Percentiles rank a stretch among this genome's conserved stretches.
Conservation (phyloP, 371 early-diverging fungal species). For the Zancudomyces culisetae region DNA sequence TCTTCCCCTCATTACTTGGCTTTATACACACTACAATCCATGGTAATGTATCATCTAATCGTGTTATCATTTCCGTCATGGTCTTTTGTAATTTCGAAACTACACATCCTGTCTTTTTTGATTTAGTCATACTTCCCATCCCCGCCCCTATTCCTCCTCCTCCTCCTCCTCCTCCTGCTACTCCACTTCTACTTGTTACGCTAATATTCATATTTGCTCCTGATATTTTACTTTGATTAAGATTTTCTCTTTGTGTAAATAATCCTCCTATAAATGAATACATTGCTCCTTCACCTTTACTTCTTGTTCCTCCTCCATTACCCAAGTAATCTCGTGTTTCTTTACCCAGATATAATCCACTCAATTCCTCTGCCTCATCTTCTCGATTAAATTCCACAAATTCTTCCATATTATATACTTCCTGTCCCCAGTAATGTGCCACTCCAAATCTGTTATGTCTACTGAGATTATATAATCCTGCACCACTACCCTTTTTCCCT, state of each 20-base stretch:
- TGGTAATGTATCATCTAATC: conserved; percentile 56
- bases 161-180: not conserved
- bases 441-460: not conserved
- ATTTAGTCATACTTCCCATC: not conserved
- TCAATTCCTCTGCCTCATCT: not conserved
- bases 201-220: not conserved
- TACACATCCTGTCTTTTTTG: conserved; percentile 29
- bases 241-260: conserved; percentile 5
- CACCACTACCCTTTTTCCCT: too few species aligned
- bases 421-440: conserved; percentile 50
- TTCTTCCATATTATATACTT: conserved; percentile 38
- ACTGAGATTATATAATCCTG: too few species aligned
- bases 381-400: conserved; percentile 56
- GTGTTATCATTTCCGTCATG: conserved; percentile 50
- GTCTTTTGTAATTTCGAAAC: conserved; percentile 46
- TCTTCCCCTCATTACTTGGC: conserved; percentile 40
- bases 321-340: conserved; percentile 10
- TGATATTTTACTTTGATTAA: not conserved
- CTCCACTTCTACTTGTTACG: not conserved
- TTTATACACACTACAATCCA: conserved; percentile 68
- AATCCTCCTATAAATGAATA: conserved; percentile 16
- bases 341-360: not conserved
- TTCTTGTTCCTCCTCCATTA: conserved; percentile 26
- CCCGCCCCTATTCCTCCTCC: not conserved
- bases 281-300: conserved; percentile 25